A percentile compares a stretch with the other conserved stretches of the same genome.
Conservation (phyloP, 768 basidiomycete species). For the Holtermannia corniformis region DNA sequence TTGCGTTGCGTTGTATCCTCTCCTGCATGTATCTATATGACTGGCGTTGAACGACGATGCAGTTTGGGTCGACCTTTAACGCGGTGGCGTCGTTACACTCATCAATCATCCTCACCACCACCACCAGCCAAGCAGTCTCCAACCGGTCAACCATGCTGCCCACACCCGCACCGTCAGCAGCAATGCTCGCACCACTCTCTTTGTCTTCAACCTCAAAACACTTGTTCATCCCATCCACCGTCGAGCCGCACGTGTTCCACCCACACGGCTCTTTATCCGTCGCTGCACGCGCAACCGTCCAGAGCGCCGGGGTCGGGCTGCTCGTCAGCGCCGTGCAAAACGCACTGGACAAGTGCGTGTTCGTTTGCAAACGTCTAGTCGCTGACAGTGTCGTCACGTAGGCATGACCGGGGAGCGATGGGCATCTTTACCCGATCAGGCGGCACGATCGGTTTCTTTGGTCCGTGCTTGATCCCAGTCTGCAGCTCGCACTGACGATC, state of each 20-base stretch:
- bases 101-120: no score
- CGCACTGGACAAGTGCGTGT: constrained; percentile 53
- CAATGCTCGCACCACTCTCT: neutral
- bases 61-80: no score
- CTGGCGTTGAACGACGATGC: no score
- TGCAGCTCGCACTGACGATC: neutral
- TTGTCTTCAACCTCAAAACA: neutral
- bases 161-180: neutral
- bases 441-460: constrained; percentile 82
- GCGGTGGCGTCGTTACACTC: no score
- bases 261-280: constrained; percentile 28
- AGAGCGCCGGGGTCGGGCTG: constrained; percentile 43
- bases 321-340: constrained; percentile 57
- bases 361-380: neutral
- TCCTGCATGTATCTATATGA: no score
- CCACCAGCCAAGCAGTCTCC: neutral
- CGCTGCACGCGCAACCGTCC: constrained; percentile 37
- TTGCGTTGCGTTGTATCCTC: no score
- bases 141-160: neutral
- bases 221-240: constrained; percentile 29
- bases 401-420: constrained; percentile 66
- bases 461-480: constrained; percentile 52
- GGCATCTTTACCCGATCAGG: constrained; percentile 82
- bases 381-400: constrained; percentile 8
- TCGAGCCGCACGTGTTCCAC: constrained; percentile 28